These are phyloP conservation scores for Brassica nigra DNA, from an alignment of 345 rosid species.

Conservation along the genomic window DNA sequence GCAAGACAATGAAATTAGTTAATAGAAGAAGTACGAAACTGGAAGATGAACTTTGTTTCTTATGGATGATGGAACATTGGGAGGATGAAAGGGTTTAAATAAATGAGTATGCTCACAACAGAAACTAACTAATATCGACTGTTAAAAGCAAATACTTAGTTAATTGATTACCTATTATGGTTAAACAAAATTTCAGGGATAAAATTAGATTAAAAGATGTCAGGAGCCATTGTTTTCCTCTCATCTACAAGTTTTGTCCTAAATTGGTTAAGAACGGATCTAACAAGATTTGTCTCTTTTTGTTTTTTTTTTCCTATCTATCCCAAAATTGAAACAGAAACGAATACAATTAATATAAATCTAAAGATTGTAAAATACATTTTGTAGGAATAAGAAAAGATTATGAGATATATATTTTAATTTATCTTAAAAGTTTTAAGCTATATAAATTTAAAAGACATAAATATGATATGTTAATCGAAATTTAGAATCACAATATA, in stretches of 20 bases:
- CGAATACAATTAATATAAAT: too few species aligned
- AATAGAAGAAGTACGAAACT: not conserved
- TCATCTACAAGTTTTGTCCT: not conserved
- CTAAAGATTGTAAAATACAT: not conserved
- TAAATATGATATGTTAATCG: too few species aligned
- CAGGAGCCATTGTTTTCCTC: not conserved
- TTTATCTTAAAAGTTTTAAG: too few species aligned
- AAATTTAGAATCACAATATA: too few species aligned
- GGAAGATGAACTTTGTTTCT: constrained; percentile 6
- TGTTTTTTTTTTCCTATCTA: not conserved
- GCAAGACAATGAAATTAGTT: not conserved
- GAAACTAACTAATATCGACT: not conserved
- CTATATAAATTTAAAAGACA: too few species aligned
- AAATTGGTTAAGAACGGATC: not conserved
- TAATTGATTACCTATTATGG: not conserved
- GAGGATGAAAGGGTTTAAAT: constrained; percentile 21
- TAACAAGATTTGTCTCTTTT: not conserved
- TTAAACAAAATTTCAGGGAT: not conserved
- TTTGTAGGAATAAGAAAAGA: too few species aligned
- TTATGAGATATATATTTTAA: too few species aligned
- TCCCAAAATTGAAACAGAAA: not conserved
- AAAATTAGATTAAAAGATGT: constrained; percentile 12
- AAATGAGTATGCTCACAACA: constrained; percentile 5
- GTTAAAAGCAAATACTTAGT: not conserved
- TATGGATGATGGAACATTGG: constrained; percentile 3